phyloP scores from a whole-genome alignment of 1,284 basidiomycete genomes.

The Exsudoporus floridanus region DNA sequence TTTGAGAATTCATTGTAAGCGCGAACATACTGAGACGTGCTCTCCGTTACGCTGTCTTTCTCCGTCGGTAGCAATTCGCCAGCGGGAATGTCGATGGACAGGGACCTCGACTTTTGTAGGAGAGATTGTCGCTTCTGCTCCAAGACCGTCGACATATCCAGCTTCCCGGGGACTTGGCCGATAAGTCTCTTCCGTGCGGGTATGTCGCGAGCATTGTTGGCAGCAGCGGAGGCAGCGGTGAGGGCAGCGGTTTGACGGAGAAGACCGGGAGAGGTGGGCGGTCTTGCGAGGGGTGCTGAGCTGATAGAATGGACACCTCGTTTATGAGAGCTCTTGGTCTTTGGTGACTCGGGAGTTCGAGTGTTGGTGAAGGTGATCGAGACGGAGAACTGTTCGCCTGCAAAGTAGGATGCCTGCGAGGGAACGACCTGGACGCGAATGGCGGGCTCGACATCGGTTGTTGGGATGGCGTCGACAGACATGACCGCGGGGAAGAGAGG shows the following conservation, averaged over 20 bases:
- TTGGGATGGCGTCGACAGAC: slow-evolving; percentile 20
- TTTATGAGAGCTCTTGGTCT: slow-evolving; percentile 51
- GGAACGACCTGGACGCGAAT: slow-evolving; percentile 73
- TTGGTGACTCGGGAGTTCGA: slow-evolving; percentile 49
- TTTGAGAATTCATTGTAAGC: slow-evolving; percentile 33
- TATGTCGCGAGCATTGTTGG: slow-evolving; percentile 19
- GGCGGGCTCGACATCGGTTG: slow-evolving; percentile 41
- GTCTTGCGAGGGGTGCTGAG: slow-evolving; percentile 69
- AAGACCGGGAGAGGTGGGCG: slow-evolving; percentile 75
- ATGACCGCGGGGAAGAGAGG: slow-evolving; percentile 8
- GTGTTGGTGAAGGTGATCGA: slow-evolving; percentile 88
- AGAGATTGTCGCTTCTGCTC: slow-evolving; percentile 32
- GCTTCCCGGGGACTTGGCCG: slow-evolving; percentile 27
- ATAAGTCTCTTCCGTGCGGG: slow-evolving; percentile 31
- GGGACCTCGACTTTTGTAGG: slow-evolving; percentile 48
- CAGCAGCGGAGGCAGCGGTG: slow-evolving; percentile 23
- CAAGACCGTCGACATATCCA: slow-evolving; percentile 26
- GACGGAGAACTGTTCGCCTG: slow-evolving; percentile 84
- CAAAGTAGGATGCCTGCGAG: slow-evolving; percentile 87
- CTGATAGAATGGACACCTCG: slow-evolving; percentile 73
- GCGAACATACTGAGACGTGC: slow-evolving; percentile 28
- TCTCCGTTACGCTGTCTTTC: not conserved
- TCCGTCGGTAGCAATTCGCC: slow-evolving; percentile 38
- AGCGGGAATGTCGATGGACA: slow-evolving; percentile 56
- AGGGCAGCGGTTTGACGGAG: slow-evolving; percentile 44